Evolutionary conservation across 495 filamentous ascomycete genomes (phyloP), one percentile per base, ranked within the genome.

Genomic region (Bombardia bombarda): DNA sequence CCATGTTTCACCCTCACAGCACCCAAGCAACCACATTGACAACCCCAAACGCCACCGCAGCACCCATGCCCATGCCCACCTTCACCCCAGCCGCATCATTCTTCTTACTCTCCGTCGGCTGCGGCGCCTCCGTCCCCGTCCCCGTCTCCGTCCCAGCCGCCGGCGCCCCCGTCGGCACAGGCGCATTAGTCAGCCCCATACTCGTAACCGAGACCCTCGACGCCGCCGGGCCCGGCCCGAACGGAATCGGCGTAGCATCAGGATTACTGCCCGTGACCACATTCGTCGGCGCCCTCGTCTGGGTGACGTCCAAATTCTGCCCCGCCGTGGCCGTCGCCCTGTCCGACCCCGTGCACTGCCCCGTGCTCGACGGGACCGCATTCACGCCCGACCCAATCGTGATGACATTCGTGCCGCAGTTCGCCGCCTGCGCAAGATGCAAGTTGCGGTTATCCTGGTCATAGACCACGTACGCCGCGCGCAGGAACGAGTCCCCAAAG

Each of bases 401-500:
- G 10, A 60, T 46, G 18, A 62, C 22, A 30, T 50, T 53, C 30
- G 51, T 39, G 12, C 58, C 53, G 28, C 58, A 62, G 43, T 52
- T 53, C 9, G 60, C 62, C 12, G 61, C 61, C 47, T 67, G 62
- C 1, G 63, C 63, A 13, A 63, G 17, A 30, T 60, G 60, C 22
- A 65, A 26, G 32, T 54, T 50, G 19, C 54, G 45, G 41, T 65
- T 61, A 43, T 65, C 61, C 47, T 61, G 57, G 43, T 65, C 61
- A 26, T 50, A 61, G 7, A 65, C 61, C 4, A 53, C 60, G 19
- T 63, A 63, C 1, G 58, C 60, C 14, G 57, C 55, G 28, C 60
- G 46, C 14, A 63, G 39, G 43, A 63, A 61, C 6, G 49, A 49
- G 47, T 61, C 60, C 4, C 58, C 58, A 3, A 61, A 47, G 7